Conservation (phyloP, 75 land plant genomes). For the Larix kaempferi region DNA sequence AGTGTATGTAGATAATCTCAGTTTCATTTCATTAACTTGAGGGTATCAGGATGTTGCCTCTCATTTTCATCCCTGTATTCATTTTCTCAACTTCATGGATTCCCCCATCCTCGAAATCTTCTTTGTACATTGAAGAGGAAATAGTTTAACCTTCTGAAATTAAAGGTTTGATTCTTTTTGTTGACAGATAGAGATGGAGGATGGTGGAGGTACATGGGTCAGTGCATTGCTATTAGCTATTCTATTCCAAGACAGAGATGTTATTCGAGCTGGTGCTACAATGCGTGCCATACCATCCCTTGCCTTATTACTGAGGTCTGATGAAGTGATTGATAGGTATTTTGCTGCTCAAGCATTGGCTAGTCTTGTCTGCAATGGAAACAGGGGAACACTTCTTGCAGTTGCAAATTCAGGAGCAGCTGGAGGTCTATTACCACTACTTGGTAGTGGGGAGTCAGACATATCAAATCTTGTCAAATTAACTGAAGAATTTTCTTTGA, state of each 20-base stretch:
- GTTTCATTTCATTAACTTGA: no score
- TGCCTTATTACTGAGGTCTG: slow-evolving; percentile 64
- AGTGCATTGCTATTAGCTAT: slow-evolving; percentile 65
- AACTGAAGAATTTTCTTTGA: slow-evolving; percentile 75
- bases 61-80: no score
- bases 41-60: no score
- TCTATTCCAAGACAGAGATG: slow-evolving; percentile 58
- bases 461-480: slow-evolving; percentile 49
- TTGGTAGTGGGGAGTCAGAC: slow-evolving; percentile 79
- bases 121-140: background rate
- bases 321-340: slow-evolving; percentile 67
- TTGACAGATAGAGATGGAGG: slow-evolving; percentile 56
- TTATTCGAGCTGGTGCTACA: slow-evolving; percentile 47
- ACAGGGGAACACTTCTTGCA: slow-evolving; percentile 64
- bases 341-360: slow-evolving; percentile 95
- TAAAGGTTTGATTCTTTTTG: background rate
- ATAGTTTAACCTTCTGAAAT: background rate
- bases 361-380: slow-evolving; percentile 83
- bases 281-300: slow-evolving; percentile 65
- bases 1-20: no score
- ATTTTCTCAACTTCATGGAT: no score
- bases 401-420: slow-evolving; percentile 94
- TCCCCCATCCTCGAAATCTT: no score
- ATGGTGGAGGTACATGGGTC: slow-evolving; percentile 63
- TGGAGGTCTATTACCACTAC: slow-evolving; percentile 63